Conservation (phyloP, 371 early-diverging fungal species). For the Mucor plumbeus region DNA sequence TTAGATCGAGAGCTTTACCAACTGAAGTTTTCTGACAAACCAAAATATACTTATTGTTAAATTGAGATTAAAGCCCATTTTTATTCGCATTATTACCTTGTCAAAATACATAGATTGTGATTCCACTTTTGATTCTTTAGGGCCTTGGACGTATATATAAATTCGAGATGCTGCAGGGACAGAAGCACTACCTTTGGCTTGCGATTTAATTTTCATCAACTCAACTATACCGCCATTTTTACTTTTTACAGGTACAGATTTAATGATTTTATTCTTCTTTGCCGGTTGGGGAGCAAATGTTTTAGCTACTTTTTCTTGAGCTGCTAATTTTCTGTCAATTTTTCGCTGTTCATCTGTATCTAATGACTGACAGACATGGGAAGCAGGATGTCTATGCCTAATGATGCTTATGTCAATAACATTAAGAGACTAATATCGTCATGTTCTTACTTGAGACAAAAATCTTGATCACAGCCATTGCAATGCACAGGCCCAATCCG, state of each 20-base stretch:
- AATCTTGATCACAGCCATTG: conserved; percentile 30
- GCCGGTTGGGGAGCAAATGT: conserved; percentile 17
- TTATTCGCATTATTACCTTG: conserved; percentile 23
- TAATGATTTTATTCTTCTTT: conserved; percentile 7
- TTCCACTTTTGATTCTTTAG: conserved; percentile 18
- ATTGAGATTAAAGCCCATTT: not conserved
- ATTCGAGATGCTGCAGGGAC: conserved; percentile 33
- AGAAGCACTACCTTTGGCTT: conserved; percentile 38
- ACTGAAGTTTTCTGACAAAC: conserved; percentile 23
- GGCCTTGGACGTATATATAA: conserved; percentile 36
- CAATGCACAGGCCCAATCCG: conserved; percentile 35
- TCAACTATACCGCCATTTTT: conserved; percentile 35
- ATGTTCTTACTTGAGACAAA: conserved; percentile 35
- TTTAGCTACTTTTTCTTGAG: conserved; percentile 35
- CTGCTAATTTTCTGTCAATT: conserved; percentile 29
- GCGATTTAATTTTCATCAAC: conserved; percentile 44
- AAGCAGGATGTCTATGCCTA: conserved; percentile 38
- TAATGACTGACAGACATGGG: conserved; percentile 33
- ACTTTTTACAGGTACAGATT: conserved; percentile 15
- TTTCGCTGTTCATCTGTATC: conserved; percentile 30
- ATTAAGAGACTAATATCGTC: not conserved
- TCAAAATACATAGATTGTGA: conserved; percentile 34
- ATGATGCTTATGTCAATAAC: not conserved
- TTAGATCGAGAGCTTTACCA: conserved; percentile 29
- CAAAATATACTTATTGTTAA: not conserved